A percentile compares a stretch with the other conserved stretches of the same genome.
Evolutionary conservation across 2,329 filamentous ascomycete genomes (phyloP).

Genomic region (Amylocarpus encephaloides): DNA sequence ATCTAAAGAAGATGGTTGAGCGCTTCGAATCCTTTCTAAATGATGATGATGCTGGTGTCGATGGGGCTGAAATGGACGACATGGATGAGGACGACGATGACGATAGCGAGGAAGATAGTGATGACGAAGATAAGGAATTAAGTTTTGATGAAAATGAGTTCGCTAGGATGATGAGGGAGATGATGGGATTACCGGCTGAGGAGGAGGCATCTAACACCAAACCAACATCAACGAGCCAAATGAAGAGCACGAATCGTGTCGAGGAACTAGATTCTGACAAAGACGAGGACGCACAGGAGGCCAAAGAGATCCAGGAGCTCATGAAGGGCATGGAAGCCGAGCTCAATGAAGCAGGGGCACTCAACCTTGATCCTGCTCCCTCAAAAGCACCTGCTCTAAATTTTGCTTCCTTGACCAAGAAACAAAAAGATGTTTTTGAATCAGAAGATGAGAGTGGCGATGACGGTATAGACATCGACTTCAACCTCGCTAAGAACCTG

Average conservation of each 20-base stretch:
- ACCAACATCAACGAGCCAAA: too few relatives aligned
- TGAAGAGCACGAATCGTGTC: constrained; percentile 8
- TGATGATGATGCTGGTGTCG: constrained; percentile 72
- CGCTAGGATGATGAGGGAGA: constrained; percentile 79
- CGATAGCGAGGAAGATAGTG: constrained; percentile 46
- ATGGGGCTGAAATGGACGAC: constrained; percentile 68
- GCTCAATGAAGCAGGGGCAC: constrained; percentile 60
- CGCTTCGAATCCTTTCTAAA: constrained; percentile 91
- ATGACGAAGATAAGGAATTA: constrained; percentile 67
- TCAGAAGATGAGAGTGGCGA: constrained; percentile 45
- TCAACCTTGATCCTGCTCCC: constrained; percentile 44
- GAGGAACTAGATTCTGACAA: constrained; percentile 31
- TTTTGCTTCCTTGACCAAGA: constrained; percentile 19
- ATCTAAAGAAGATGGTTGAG: constrained; percentile 84
- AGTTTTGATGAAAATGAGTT: constrained; percentile 84
- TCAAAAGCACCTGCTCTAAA: constrained; percentile 31
- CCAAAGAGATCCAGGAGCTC: constrained; percentile 57
- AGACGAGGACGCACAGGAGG: constrained; percentile 40
- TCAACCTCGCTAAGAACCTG: constrained; percentile 83
- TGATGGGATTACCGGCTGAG: constrained; percentile 62
- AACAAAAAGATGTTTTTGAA: constrained; percentile 13
- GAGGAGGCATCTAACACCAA: background rate
- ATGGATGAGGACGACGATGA: constrained; percentile 56
- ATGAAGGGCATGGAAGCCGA: constrained; percentile 68
- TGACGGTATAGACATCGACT: constrained; percentile 69